phyloP scores from a whole-genome alignment of 208 protist species.

The Crithidia brevicula region DNA sequence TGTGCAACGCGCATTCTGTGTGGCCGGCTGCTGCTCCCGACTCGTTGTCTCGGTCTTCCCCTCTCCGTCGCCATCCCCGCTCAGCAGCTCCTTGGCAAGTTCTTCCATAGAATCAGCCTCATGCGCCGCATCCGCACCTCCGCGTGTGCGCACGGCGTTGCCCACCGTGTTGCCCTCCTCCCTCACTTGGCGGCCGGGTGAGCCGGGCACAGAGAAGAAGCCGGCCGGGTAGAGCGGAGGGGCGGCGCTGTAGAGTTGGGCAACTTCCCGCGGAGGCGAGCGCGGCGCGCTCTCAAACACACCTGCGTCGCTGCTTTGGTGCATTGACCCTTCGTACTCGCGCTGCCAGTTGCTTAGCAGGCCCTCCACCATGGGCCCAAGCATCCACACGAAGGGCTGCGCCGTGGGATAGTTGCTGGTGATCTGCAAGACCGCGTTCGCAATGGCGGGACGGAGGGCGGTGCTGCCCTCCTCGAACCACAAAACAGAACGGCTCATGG shows the following conservation, averaged over 20 bases:
- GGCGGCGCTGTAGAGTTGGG: constrained; percentile 11
- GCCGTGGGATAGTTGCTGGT: constrained; percentile 1
- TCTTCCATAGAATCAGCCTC: constrained; percentile 34
- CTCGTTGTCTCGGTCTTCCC: neutral
- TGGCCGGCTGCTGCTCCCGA: neutral
- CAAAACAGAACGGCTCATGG: constrained; percentile 23
- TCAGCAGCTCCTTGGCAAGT: constrained; percentile 32
- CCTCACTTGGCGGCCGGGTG: neutral
- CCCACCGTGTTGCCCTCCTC: neutral
- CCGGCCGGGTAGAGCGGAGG: constrained; percentile 10
- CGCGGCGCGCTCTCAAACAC: constrained; percentile 13
- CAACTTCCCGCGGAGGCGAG: neutral
- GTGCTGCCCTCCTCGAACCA: constrained; percentile 38
- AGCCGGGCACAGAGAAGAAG: constrained; percentile 1
- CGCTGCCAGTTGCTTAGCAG: constrained; percentile 15
- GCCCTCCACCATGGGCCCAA: constrained; percentile 19
- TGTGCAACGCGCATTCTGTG: neutral
- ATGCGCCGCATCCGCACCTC: neutral
- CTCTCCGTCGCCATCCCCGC: neutral
- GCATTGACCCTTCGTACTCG: constrained; percentile 35
- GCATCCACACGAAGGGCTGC: constrained; percentile 17
- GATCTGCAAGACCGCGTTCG: constrained; percentile 12
- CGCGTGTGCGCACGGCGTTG: no score
- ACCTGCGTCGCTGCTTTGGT: constrained; percentile 16
- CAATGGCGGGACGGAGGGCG: constrained; percentile 13